Percentiles rank a stretch among this genome's conserved stretches.
Evolutionary conservation across 352 stramenopile genomes (phyloP).

Genomic region (Phytophthora tentaculata): DNA sequence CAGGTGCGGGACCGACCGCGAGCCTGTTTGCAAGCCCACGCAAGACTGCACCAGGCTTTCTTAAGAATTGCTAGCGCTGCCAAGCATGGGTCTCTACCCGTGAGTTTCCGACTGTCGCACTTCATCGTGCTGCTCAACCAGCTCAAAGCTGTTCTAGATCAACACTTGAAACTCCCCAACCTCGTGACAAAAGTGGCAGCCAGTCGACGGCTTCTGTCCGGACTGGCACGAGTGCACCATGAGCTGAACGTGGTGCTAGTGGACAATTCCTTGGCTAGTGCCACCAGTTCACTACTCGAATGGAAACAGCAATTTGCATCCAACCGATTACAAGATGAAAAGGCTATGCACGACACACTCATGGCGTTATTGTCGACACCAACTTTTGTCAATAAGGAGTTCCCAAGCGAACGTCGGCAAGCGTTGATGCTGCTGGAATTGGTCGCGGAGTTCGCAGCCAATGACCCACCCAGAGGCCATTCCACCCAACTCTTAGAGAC

Average conservation of each 20-base stretch:
- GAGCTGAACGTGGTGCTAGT: slow-evolving; percentile 49
- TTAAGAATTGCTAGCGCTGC: slow-evolving; percentile 44
- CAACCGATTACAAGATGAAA: slow-evolving; percentile 66
- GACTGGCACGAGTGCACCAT: slow-evolving; percentile 42
- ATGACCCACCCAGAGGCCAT: slow-evolving; percentile 43
- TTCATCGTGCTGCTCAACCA: slow-evolving; percentile 57
- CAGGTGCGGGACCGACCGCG: slow-evolving; percentile 51
- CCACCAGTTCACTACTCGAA: slow-evolving; percentile 38
- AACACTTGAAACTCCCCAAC: slow-evolving; percentile 50
- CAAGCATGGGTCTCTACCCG: slow-evolving; percentile 30
- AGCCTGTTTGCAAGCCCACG: slow-evolving; percentile 52
- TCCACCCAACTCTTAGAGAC: slow-evolving; percentile 63
- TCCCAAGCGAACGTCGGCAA: slow-evolving; percentile 53
- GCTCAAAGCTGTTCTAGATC: slow-evolving; percentile 47
- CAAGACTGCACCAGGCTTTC: slow-evolving; percentile 56
- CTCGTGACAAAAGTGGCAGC: slow-evolving; percentile 44
- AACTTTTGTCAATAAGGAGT: slow-evolving; percentile 70
- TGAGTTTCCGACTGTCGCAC: slow-evolving; percentile 35
- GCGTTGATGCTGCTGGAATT: slow-evolving; percentile 63
- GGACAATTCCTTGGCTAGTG: slow-evolving; percentile 36
- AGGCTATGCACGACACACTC: slow-evolving; percentile 60
- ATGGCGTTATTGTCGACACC: slow-evolving; percentile 50
- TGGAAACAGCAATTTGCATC: slow-evolving; percentile 58
- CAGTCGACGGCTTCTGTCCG: slow-evolving; percentile 53
- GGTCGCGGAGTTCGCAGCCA: slow-evolving; percentile 52